Percentiles rank a stretch among this genome's conserved stretches.
Conservation (phyloP, 2,329 filamentous ascomycete species). For the Colletotrichum navitas region DNA sequence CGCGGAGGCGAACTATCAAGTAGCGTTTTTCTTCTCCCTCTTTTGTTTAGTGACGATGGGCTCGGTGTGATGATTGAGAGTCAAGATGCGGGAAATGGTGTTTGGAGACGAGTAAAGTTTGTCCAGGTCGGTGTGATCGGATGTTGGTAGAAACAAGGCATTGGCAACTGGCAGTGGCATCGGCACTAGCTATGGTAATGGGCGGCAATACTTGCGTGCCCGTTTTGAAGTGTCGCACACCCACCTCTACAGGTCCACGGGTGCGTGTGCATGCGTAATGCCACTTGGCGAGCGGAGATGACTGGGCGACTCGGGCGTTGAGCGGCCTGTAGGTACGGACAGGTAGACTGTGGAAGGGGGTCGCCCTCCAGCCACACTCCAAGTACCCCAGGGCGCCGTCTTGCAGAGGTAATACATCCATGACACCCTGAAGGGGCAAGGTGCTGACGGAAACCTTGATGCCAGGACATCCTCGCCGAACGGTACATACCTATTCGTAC, state of each 20-base stretch:
- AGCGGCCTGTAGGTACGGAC: not conserved
- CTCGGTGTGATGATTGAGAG: not conserved
- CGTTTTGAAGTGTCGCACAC: constrained; percentile 25
- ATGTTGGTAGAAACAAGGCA: constrained; percentile 17
- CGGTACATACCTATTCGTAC: not conserved
- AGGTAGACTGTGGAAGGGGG: not conserved
- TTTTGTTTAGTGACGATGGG: not conserved
- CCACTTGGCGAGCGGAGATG: constrained; percentile 36
- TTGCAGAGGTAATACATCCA: not conserved
- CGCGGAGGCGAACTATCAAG: not conserved
- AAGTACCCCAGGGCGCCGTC: not conserved
- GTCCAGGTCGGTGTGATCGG: not conserved
- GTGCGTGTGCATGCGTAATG: constrained; percentile 40
- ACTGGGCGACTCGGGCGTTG: constrained; percentile 3
- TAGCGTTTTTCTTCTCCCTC: not conserved
- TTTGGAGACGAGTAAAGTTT: constrained; percentile 17
- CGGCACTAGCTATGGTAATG: constrained; percentile 5
- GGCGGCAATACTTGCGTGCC: not conserved
- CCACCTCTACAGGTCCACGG: constrained; percentile 18
- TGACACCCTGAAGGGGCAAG: not conserved
- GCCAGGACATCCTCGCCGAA: not conserved
- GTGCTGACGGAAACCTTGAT: constrained; percentile 3
- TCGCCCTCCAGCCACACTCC: not conserved
- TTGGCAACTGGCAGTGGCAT: constrained; percentile 6
- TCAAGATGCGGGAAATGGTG: not conserved